Conservation (phyloP, 768 basidiomycete genomes). For the Cystofilobasidium macerans region DNA sequence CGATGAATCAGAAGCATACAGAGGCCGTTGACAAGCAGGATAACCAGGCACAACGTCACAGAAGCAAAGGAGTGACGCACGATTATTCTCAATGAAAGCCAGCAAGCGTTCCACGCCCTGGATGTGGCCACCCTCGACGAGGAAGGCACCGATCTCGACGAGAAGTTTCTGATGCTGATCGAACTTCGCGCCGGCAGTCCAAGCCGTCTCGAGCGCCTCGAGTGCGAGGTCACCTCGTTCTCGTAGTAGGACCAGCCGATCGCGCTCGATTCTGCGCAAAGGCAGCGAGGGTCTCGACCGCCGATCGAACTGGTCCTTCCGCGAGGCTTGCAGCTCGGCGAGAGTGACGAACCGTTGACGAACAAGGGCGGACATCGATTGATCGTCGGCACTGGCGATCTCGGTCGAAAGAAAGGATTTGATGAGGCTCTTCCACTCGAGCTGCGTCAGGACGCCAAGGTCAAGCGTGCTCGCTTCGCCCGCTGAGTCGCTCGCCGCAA, state of each 20-base stretch:
- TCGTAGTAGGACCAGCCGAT: slow-evolving; percentile 49
- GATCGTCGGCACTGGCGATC: too few relatives aligned
- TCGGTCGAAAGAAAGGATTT: slow-evolving; percentile 29
- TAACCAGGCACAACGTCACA: too few relatives aligned
- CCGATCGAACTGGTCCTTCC: neutral
- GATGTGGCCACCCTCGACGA: neutral
- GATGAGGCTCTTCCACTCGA: slow-evolving; percentile 51
- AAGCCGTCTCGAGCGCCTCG: neutral
- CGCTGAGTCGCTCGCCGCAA: too few relatives aligned
- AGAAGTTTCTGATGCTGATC: neutral
- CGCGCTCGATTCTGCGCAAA: slow-evolving; percentile 42
- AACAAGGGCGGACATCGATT: too few relatives aligned
- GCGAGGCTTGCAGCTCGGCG: too few relatives aligned
- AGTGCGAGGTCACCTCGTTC: slow-evolving; percentile 27
- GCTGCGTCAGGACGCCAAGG: slow-evolving; percentile 42
- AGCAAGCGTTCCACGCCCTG: slow-evolving; percentile 1
- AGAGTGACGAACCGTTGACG: too few relatives aligned
- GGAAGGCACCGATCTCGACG: neutral
- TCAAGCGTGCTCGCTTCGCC: neutral
- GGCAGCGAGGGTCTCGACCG: neutral
- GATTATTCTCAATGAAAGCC: neutral
- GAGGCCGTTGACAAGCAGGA: too few relatives aligned
- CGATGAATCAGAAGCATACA: too few relatives aligned
- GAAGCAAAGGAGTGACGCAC: neutral
- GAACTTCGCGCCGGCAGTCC: neutral